Percentiles rank a stretch among this genome's conserved stretches.
These are phyloP conservation scores for Fusarium brevicatenulatum DNA, from an alignment of 2,329 filamentous ascomycete species.

Conservation along the genomic window DNA sequence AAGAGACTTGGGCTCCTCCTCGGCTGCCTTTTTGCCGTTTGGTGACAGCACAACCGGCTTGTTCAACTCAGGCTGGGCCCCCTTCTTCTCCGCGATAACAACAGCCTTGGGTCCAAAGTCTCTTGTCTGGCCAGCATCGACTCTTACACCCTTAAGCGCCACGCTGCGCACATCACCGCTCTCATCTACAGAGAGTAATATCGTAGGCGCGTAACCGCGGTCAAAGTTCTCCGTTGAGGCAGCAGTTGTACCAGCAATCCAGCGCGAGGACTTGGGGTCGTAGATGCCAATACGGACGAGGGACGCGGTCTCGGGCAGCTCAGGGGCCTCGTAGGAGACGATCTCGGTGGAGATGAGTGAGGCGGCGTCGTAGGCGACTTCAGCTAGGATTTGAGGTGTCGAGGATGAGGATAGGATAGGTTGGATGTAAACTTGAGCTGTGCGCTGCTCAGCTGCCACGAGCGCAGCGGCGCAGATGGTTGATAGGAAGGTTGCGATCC, in stretches of 20 bases:
- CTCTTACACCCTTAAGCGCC: constrained; percentile 63
- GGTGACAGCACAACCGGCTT: constrained; percentile 70
- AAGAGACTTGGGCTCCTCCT: constrained; percentile 69
- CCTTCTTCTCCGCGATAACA: constrained; percentile 59
- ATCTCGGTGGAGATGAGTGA: constrained; percentile 58
- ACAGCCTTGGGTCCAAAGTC: constrained; percentile 71
- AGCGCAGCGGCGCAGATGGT: constrained; percentile 56
- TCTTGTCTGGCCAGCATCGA: constrained; percentile 72
- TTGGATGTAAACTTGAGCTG: constrained; percentile 65
- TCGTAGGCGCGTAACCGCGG: constrained; percentile 69
- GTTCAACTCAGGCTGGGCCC: constrained; percentile 69
- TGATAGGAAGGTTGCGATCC: constrained; percentile 52
- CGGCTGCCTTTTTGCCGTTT: constrained; percentile 67
- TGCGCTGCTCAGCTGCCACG: constrained; percentile 54
- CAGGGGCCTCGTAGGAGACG: constrained; percentile 66
- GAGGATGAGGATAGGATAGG: constrained; percentile 53
- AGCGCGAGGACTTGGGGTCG: constrained; percentile 57
- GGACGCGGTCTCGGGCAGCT: constrained; percentile 56
- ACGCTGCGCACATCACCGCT: constrained; percentile 60
- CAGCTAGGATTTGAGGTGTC: constrained; percentile 60
- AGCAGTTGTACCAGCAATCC: constrained; percentile 66
- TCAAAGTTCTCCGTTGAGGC: constrained; percentile 66
- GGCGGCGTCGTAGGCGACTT: constrained; percentile 64
- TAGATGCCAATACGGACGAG: constrained; percentile 69
- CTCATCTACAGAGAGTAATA: constrained; percentile 63